Percentiles rank a stretch among this genome's conserved stretches.
phyloP scores from a whole-genome alignment of 148 eudicot genomes.

The Spergularia marina region DNA sequence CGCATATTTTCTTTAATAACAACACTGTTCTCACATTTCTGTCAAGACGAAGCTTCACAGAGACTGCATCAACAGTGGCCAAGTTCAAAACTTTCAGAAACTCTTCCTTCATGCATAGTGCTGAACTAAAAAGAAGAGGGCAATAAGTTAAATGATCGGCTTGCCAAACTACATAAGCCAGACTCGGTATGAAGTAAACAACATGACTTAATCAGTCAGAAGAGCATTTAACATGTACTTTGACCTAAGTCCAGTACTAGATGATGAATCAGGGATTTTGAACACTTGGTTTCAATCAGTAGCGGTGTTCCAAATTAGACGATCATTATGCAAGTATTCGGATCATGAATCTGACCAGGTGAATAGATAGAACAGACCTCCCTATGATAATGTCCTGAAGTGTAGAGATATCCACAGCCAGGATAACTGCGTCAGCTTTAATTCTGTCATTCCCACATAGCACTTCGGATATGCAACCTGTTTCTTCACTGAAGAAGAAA shows the following conservation, averaged over 20 bases:
- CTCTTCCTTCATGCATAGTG: slow-evolving; percentile 63
- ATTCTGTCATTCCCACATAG: slow-evolving; percentile 71
- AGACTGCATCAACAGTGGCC: slow-evolving; percentile 44
- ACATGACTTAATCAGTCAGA: no score
- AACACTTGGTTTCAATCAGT: not conserved
- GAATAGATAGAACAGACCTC: slow-evolving; percentile 38
- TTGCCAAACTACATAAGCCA: not conserved
- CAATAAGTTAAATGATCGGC: slow-evolving; percentile 19
- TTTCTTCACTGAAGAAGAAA: slow-evolving; percentile 51
- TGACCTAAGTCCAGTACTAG: no score
- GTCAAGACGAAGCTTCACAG: slow-evolving; percentile 67
- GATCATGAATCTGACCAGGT: not conserved
- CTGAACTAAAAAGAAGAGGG: slow-evolving; percentile 52
- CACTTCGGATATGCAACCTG: slow-evolving; percentile 59
- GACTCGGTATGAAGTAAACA: no score
- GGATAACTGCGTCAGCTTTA: slow-evolving; percentile 72
- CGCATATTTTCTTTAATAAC: not conserved
- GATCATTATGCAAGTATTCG: not conserved
- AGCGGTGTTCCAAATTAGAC: not conserved
- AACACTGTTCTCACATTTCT: slow-evolving; percentile 40
- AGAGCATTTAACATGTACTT: no score
- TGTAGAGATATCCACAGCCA: slow-evolving; percentile 61
- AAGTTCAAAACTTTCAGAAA: slow-evolving; percentile 67
- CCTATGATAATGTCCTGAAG: slow-evolving; percentile 58
- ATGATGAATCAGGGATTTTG: not conserved